Conservation (phyloP, 106 monocot genomes). For the Gastrodia elata region DNA sequence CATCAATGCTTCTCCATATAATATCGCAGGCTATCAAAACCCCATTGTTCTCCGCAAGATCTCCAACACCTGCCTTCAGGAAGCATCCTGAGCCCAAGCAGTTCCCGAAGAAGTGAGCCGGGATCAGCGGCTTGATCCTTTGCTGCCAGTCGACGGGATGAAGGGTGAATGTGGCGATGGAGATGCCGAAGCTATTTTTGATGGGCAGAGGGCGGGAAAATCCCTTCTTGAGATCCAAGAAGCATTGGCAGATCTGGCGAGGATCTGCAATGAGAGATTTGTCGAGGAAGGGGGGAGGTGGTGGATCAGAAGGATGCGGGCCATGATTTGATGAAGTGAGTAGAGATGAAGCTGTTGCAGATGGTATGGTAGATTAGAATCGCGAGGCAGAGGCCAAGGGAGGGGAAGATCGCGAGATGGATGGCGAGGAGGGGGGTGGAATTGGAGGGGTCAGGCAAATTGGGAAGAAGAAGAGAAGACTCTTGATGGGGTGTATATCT, state of each 20-base stretch:
- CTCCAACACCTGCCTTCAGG: neutral
- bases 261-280: neutral
- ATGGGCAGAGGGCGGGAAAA: no score
- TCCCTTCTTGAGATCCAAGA: no score
- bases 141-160: constrained; percentile 8
- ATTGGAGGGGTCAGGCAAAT: no score
- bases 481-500: no score
- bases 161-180: neutral
- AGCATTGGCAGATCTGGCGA: neutral
- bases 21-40: constrained; percentile 2
- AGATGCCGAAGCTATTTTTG: no score
- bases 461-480: no score
- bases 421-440: no score
- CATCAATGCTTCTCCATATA: constrained; percentile 8
- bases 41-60: constrained; percentile 9
- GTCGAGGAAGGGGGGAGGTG: neutral
- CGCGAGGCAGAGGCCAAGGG: constrained; percentile 17
- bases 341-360: constrained; percentile 19
- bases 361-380: constrained; percentile 9
- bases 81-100: neutral
- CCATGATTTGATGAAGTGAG: constrained; percentile 21
- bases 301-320: neutral
- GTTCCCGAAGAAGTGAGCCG: constrained; percentile 25
- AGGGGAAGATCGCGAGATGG: no score
- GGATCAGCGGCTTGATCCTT: neutral